phyloP scores from a whole-genome alignment of 2,329 filamentous ascomycete genomes.

The Venturia nashicola region DNA sequence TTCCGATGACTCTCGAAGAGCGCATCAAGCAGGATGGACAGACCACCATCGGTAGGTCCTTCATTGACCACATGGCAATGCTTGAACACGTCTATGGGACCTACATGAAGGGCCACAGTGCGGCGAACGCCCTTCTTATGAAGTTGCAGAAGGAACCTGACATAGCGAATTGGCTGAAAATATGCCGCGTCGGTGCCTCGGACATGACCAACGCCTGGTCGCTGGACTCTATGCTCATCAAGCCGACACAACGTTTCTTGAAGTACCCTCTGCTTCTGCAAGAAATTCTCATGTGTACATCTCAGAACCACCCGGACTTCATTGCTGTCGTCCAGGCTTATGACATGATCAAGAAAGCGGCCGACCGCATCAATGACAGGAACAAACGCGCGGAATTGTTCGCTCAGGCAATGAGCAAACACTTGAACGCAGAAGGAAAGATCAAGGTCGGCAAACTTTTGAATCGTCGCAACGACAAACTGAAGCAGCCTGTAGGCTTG shows the following conservation, averaged over 20 bases:
- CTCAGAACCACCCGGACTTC: slow-evolving; percentile 72
- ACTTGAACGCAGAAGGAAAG: slow-evolving; percentile 81
- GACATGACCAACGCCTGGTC: slow-evolving; percentile 93
- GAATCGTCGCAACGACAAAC: slow-evolving; percentile 75
- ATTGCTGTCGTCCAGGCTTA: slow-evolving; percentile 58
- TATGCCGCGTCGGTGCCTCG: slow-evolving; percentile 84
- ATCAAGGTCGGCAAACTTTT: slow-evolving; percentile 65
- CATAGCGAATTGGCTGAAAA: slow-evolving; percentile 69
- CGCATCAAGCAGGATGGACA: slow-evolving; percentile 30
- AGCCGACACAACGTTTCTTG: slow-evolving; percentile 86
- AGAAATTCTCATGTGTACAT: slow-evolving; percentile 68
- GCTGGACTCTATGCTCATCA: slow-evolving; percentile 89
- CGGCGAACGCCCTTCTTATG: slow-evolving; percentile 49
- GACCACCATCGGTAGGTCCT: slow-evolving; percentile 47
- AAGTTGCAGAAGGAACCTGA: slow-evolving; percentile 45
- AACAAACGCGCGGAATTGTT: slow-evolving; percentile 93
- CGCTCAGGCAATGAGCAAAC: slow-evolving; percentile 79
- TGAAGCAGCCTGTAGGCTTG: slow-evolving; percentile 58
- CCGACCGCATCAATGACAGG: slow-evolving; percentile 72
- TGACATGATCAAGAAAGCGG: slow-evolving; percentile 52
- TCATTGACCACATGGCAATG: slow-evolving; percentile 40
- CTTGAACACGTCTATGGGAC: slow-evolving; percentile 55
- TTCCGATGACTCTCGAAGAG: slow-evolving; percentile 30
- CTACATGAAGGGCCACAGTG: slow-evolving; percentile 53
- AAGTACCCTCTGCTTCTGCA: slow-evolving; percentile 85